A percentile compares a stretch with the other conserved stretches of the same genome.
Conservation (phyloP, 768 basidiomycete species). For the Tephrocybe sp. region DNA sequence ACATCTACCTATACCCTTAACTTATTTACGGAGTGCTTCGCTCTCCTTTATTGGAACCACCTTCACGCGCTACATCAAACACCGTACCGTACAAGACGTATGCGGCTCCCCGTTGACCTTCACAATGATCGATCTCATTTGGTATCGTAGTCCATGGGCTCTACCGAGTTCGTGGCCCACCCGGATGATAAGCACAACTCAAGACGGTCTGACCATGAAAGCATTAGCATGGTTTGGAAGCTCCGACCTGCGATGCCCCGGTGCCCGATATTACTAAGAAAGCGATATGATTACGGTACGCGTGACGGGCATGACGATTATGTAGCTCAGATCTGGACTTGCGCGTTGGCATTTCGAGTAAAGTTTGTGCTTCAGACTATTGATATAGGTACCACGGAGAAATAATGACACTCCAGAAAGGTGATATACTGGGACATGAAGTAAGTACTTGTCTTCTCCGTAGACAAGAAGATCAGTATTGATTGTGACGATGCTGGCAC, state of each 20-base stretch:
- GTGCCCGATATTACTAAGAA: constrained; percentile 63
- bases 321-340: constrained; percentile 70
- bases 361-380: background rate
- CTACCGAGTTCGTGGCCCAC: constrained; percentile 37
- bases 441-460: constrained; percentile 24
- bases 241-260: constrained; percentile 44
- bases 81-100: too few species aligned
- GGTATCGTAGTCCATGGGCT: constrained; percentile 38
- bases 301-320: constrained; percentile 75
- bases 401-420: constrained; percentile 66
- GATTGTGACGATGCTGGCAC: background rate
- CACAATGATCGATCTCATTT: too few species aligned
- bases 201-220: constrained; percentile 60
- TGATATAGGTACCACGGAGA: constrained; percentile 54
- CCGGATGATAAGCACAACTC: constrained; percentile 47
- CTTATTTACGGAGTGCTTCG: too few species aligned
- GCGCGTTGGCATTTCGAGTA: constrained; percentile 19
- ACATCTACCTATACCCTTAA: background rate
- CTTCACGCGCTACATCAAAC: background rate
- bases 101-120: too few species aligned
- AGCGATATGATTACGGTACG: constrained; percentile 74
- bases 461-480: background rate
- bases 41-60: too few species aligned
- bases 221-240: constrained; percentile 70
- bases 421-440: constrained; percentile 78